These are phyloP conservation scores for Colletotrichum endophyticum DNA, from an alignment of 2,329 filamentous ascomycete species.

Conservation along the genomic window DNA sequence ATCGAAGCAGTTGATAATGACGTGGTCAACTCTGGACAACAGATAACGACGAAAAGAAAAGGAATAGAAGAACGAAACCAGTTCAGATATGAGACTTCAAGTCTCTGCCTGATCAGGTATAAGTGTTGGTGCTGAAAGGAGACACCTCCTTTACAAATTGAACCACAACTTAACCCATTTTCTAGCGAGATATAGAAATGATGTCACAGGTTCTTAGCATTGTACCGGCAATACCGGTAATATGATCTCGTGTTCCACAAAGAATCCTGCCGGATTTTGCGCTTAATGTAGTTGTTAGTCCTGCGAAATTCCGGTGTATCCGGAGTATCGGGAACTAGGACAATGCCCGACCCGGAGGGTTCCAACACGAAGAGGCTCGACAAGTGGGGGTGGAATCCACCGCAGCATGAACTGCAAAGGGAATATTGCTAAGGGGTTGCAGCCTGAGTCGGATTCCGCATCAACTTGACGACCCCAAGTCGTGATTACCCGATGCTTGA, in stretches of 20 bases:
- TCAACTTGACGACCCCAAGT: not conserved
- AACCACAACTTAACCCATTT: not conserved
- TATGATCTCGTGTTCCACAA: not conserved
- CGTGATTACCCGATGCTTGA: not conserved
- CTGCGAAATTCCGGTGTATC: not conserved
- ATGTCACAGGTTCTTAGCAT: accelerated
- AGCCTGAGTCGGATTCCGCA: not conserved
- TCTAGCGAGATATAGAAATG: not conserved
- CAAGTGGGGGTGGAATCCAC: not conserved
- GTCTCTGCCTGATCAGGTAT: too few species aligned
- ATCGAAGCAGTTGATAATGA: too few species aligned
- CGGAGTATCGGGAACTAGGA: not conserved
- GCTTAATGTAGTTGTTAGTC: not conserved
- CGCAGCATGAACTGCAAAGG: not conserved
- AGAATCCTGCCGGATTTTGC: not conserved
- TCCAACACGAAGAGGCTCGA: not conserved
- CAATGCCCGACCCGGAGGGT: not conserved
- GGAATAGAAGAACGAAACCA: too few species aligned
- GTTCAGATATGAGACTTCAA: too few species aligned
- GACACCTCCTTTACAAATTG: too few species aligned
- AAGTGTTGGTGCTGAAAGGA: accelerated
- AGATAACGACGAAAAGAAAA: too few species aligned
- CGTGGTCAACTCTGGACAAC: too few species aligned
- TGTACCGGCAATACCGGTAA: not conserved
- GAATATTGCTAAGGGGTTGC: not conserved